Percentiles rank a stretch among this genome's conserved stretches.
phyloP scores from a whole-genome alignment of 305 asterid genomes.

The Rubia balearica region DNA sequence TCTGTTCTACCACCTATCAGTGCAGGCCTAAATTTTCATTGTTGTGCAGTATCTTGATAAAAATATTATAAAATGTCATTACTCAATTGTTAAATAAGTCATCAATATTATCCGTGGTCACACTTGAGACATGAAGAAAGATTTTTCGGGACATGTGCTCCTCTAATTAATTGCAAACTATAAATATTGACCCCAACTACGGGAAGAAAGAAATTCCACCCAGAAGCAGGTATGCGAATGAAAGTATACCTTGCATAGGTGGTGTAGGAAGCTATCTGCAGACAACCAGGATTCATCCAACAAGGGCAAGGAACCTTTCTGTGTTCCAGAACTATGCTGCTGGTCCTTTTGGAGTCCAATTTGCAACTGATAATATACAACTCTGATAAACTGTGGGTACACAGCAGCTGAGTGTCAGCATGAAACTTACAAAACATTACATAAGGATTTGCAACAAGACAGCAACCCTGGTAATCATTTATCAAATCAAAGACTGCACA shows the following conservation, averaged over 20 bases:
- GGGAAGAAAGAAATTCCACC: neutral
- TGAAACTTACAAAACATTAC: neutral
- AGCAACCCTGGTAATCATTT: neutral
- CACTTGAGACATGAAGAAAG: neutral
- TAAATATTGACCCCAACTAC: neutral
- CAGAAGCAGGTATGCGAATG: neutral
- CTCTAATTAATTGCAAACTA: conserved; percentile 1
- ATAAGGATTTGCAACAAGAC: neutral
- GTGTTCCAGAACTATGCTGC: conserved; percentile 30
- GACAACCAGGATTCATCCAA: conserved; percentile 86
- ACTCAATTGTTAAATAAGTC: neutral
- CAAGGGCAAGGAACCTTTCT: conserved; percentile 44
- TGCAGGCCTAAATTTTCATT: neutral
- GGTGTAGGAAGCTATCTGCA: conserved; percentile 77
- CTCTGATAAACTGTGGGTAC: conserved; percentile 59
- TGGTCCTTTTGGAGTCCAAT: conserved; percentile 60
- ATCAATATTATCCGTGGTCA: neutral
- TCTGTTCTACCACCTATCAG: neutral
- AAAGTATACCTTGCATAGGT: conserved; percentile 72
- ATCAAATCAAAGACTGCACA: neutral
- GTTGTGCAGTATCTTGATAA: neutral
- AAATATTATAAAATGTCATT: neutral
- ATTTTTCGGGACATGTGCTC: neutral
- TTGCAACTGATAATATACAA: conserved; percentile 64
- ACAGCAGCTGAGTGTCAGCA: conserved; percentile 21